Percentiles rank a stretch among this genome's conserved stretches.
phyloP scores from a whole-genome alignment of 441 rosid genomes.

The Croton laevigatus region DNA sequence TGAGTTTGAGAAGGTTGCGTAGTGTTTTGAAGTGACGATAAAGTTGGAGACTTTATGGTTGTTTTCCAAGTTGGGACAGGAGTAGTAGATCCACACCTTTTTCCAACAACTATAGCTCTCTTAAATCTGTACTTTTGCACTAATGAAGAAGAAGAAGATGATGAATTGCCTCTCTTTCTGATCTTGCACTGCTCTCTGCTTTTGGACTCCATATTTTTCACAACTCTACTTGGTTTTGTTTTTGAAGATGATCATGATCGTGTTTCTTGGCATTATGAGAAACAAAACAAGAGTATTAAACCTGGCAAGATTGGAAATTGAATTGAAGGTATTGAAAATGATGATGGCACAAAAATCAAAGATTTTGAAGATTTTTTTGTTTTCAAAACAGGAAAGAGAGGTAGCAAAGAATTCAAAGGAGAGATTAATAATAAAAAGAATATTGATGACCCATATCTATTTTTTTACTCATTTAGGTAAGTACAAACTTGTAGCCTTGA shows the following conservation, averaged over 20 bases:
- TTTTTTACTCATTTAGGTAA: conserved; percentile 20
- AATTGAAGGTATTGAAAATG: neutral
- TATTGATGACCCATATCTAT: conserved; percentile 6
- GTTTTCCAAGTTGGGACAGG: conserved; percentile 67
- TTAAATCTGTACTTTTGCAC: conserved; percentile 66
- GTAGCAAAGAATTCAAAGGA: conserved; percentile 1
- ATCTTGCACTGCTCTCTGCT: conserved; percentile 55
- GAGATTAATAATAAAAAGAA: conserved; percentile 6
- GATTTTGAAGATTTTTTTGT: neutral
- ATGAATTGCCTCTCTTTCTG: conserved; percentile 83
- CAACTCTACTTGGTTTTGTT: neutral
- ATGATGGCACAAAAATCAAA: conserved; percentile 19
- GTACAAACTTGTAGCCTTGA: conserved; percentile 39
- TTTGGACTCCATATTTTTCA: conserved; percentile 29
- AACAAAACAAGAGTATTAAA: conserved; percentile 7
- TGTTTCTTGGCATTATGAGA: conserved; percentile 16
- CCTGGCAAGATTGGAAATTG: neutral
- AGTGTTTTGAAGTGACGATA: conserved; percentile 35
- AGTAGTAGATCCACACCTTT: conserved; percentile 59
- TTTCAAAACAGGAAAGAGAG: neutral
- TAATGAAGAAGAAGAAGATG: conserved; percentile 77
- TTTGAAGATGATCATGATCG: neutral
- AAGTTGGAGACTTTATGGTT: conserved; percentile 36
- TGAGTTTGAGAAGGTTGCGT: conserved; percentile 33
- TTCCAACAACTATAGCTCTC: conserved; percentile 66